A percentile compares a stretch with the other conserved stretches of the same genome.
phyloP scores from a whole-genome alignment of 2,329 filamentous ascomycete genomes.

The Nemania bipapillata region DNA sequence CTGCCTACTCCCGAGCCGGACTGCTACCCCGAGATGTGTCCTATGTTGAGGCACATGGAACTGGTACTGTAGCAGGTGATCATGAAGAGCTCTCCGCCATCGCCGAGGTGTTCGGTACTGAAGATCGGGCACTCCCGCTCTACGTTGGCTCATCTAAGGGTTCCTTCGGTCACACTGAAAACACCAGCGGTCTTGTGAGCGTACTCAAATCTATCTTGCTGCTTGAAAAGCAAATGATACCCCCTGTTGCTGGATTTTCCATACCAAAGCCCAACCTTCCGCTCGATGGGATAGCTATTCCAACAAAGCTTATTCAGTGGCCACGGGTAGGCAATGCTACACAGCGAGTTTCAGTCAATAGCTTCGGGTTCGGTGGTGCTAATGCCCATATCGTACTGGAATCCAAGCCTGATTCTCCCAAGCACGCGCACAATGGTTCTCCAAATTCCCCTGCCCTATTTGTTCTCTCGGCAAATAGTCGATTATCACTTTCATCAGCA shows the following conservation, averaged over 20 bases:
- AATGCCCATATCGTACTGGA: slow-evolving; percentile 31
- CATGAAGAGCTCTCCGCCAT: slow-evolving; percentile 33
- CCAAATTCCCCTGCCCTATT: slow-evolving; percentile 8
- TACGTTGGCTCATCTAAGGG: slow-evolving; percentile 42
- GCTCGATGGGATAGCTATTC: slow-evolving; percentile 30
- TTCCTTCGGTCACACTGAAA: slow-evolving; percentile 41
- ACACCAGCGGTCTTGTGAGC: slow-evolving; percentile 39
- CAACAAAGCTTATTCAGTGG: slow-evolving; percentile 1
- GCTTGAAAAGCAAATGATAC: slow-evolving; percentile 34
- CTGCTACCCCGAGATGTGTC: slow-evolving; percentile 32
- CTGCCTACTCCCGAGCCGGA: slow-evolving; percentile 39
- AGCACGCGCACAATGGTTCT: not conserved
- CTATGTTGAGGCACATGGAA: slow-evolving; percentile 50
- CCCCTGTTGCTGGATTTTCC: slow-evolving; percentile 24
- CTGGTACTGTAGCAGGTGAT: slow-evolving; percentile 39
- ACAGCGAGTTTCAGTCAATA: slow-evolving; percentile 31
- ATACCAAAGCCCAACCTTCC: slow-evolving; percentile 38
- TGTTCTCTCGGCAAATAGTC: slow-evolving; percentile 31
- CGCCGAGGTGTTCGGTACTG: slow-evolving; percentile 24
- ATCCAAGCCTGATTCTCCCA: not conserved
- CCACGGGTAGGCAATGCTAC: not conserved
- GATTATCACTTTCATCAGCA: slow-evolving; percentile 21
- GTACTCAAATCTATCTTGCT: slow-evolving; percentile 40
- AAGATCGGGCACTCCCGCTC: slow-evolving; percentile 12
- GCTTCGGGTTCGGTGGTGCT: slow-evolving; percentile 39